Evolutionary conservation across 1,139 yeast genomes (phyloP).

Genomic region (Diutina mesorugosa): DNA sequence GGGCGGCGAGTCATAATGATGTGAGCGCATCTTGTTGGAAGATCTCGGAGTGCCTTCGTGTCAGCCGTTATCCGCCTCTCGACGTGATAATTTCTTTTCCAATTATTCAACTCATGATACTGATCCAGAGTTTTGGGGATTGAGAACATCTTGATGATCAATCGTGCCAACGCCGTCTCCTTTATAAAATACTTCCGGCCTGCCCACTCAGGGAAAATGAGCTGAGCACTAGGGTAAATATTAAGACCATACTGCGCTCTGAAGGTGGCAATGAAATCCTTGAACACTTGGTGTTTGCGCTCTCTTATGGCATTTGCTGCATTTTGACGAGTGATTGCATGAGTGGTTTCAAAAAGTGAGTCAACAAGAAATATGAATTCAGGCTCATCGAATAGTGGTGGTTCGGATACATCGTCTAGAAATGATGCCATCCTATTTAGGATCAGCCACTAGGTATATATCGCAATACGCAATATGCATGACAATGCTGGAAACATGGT

Average conservation of each 20-base stretch:
- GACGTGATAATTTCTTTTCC: constrained; percentile 26
- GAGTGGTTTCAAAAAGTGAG: neutral
- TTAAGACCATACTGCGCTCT: constrained; percentile 55
- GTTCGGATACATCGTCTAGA: neutral
- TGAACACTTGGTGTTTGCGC: neutral
- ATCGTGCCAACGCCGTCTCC: constrained; percentile 36
- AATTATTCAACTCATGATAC: constrained; percentile 20
- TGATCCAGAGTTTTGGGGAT: constrained; percentile 25
- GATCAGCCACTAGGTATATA: neutral
- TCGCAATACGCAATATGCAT: neutral
- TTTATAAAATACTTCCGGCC: constrained; percentile 38
- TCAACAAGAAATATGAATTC: neutral
- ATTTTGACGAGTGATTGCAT: neutral
- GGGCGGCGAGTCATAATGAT: constrained; percentile 31
- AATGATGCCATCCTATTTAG: neutral
- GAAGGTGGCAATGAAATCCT: constrained; percentile 45
- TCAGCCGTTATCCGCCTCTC: constrained; percentile 15
- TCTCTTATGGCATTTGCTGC: neutral
- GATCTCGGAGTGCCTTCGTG: constrained; percentile 23
- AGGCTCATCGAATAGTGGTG: neutral
- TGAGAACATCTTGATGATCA: constrained; percentile 22
- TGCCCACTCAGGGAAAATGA: constrained; percentile 54
- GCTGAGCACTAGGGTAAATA: constrained; percentile 52
- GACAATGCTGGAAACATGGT: neutral
- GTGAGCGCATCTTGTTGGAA: constrained; percentile 30